A percentile compares a stretch with the other conserved stretches of the same genome.
Conservation (phyloP, 202 grass and related monocot genomes). For the Musa balbisiana region DNA sequence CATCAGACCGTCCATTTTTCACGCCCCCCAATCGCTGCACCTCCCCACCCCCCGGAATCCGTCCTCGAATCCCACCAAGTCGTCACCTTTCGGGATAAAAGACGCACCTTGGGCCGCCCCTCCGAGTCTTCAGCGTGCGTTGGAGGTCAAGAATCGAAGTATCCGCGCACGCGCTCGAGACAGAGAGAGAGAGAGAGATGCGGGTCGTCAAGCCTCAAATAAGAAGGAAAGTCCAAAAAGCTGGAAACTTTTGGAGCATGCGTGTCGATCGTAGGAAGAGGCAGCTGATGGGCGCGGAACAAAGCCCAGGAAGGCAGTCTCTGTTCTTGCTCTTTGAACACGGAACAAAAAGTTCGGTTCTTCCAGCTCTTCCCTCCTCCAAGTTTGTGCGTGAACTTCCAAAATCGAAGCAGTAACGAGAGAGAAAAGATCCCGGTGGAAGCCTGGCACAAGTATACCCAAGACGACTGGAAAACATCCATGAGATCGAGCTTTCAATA, state of each 20-base stretch:
- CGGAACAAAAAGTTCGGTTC: no score
- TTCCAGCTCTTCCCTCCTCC: no score
- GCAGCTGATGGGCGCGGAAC: not conserved
- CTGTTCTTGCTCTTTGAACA: not conserved
- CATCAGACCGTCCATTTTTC: slow-evolving; percentile 48
- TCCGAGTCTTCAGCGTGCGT: not conserved
- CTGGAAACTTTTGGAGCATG: not conserved
- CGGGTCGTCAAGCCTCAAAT: not conserved
- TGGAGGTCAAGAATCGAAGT: not conserved
- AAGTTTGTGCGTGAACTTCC: no score
- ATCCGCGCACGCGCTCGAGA: not conserved
- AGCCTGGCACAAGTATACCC: not conserved
- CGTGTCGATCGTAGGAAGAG: not conserved
- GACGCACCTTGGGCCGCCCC: not conserved
- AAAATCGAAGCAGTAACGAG: no score
- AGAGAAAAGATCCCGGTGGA: not conserved
- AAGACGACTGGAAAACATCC: not conserved
- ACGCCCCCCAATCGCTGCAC: not conserved
- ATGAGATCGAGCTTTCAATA: not conserved
- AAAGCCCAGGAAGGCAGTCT: not conserved
- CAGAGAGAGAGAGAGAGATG: not conserved
- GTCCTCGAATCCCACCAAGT: not conserved
- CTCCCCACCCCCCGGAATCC: not conserved
- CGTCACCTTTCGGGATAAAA: not conserved
- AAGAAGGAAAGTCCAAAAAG: not conserved